Conservation (phyloP, 306 rosid genomes). For the Lagenaria siceraria region DNA sequence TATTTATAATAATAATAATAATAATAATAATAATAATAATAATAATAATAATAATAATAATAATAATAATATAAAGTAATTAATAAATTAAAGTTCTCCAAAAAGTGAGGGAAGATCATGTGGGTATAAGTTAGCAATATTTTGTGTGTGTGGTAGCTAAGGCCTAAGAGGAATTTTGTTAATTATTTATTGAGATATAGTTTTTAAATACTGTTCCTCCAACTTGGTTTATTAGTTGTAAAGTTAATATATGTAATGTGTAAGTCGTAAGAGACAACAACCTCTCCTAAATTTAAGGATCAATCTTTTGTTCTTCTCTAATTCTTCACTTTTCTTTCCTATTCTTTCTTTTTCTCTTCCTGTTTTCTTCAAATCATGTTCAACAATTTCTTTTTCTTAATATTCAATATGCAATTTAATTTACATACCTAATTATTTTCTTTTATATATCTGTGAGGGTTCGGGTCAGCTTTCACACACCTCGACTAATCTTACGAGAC, state of each 20-base stretch:
- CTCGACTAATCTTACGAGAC: too few species aligned
- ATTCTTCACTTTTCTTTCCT: background rate
- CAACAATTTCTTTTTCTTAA: background rate
- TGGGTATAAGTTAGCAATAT: background rate
- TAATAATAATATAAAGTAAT: background rate
- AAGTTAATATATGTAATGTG: background rate
- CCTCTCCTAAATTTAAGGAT: background rate
- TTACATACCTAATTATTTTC: background rate
- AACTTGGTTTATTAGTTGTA: constrained; percentile 1
- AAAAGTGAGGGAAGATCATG: background rate
- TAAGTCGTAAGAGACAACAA: background rate
- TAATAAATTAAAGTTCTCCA: too few species aligned
- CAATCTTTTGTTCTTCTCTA: background rate
- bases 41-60: too few species aligned
- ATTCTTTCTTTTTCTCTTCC: background rate
- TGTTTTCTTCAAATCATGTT: background rate
- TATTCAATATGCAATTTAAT: background rate
- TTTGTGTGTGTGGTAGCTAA: background rate
- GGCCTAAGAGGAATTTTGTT: background rate
- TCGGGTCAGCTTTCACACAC: too few species aligned
- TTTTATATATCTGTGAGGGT: too few species aligned
- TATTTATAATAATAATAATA: background rate
- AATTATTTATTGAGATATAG: background rate
- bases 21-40: background rate
- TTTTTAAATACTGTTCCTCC: background rate